A percentile compares a stretch with the other conserved stretches of the same genome.
Conservation (phyloP, 768 basidiomycete genomes). For the Tricholoma bakamatsutake region DNA sequence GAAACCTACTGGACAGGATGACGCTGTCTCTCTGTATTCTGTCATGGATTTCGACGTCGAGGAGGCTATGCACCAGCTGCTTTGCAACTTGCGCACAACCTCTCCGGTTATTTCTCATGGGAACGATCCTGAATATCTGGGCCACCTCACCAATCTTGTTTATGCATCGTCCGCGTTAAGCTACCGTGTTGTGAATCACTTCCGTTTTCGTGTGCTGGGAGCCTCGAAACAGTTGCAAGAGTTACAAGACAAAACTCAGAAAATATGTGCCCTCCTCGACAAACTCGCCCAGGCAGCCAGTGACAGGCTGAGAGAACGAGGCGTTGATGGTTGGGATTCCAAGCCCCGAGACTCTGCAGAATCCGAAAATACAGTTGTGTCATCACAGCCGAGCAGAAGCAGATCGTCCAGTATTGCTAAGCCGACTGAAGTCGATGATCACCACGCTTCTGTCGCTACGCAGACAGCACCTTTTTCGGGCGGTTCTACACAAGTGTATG, state of each 20-base stretch:
- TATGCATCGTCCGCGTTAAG: slow-evolving; percentile 43
- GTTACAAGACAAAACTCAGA: slow-evolving; percentile 39
- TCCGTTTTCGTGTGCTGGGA: slow-evolving; percentile 50
- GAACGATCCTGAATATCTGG: slow-evolving; percentile 31
- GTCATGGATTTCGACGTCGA: slow-evolving; percentile 40
- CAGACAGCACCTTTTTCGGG: slow-evolving; percentile 18
- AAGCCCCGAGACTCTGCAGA: slow-evolving; percentile 60
- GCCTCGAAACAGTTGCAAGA: slow-evolving; percentile 42
- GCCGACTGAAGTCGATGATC: slow-evolving; percentile 10
- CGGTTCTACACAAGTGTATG: slow-evolving; percentile 12
- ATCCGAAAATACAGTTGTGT: slow-evolving; percentile 49
- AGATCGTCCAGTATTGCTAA: slow-evolving; percentile 13
- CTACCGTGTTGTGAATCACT: slow-evolving; percentile 40
- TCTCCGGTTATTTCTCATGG: slow-evolving; percentile 36
- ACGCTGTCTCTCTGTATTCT: slow-evolving; percentile 31
- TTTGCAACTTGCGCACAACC: slow-evolving; percentile 49
- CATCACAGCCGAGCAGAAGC: slow-evolving; percentile 9
- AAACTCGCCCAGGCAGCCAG: slow-evolving; percentile 38
- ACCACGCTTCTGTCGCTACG: slow-evolving; percentile 18
- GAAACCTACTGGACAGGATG: slow-evolving; percentile 17
- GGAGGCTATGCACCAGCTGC: slow-evolving; percentile 38
- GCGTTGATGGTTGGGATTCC: slow-evolving; percentile 29
- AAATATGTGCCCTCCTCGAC: slow-evolving; percentile 38
- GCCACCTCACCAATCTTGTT: slow-evolving; percentile 39
- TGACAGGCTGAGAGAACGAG: slow-evolving; percentile 33